phyloP scores from a whole-genome alignment of 495 filamentous ascomycete genomes.

The Aspergillus nidulans region DNA sequence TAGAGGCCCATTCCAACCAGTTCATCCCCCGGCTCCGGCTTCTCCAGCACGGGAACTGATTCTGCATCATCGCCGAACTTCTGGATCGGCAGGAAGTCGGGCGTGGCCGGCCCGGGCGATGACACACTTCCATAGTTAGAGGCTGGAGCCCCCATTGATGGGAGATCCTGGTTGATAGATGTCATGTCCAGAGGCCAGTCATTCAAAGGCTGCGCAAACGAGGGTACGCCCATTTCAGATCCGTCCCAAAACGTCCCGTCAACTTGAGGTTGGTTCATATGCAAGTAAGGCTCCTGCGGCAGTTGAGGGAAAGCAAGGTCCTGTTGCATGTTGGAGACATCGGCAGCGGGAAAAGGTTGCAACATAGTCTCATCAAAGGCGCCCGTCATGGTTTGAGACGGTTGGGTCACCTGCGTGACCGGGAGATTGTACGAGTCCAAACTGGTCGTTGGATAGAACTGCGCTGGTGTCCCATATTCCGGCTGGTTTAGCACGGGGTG shows the following conservation, averaged over 20 bases:
- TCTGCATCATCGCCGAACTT: slow-evolving; percentile 32
- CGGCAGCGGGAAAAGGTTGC: slow-evolving; percentile 27
- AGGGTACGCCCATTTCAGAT: slow-evolving; percentile 15
- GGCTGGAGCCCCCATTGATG: slow-evolving; percentile 27
- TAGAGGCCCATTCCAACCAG: slow-evolving; percentile 83
- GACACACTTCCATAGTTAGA: slow-evolving; percentile 39
- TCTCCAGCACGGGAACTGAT: slow-evolving; percentile 8
- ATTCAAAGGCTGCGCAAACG: slow-evolving; percentile 26
- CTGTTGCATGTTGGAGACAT: slow-evolving; percentile 26
- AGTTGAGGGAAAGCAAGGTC: slow-evolving; percentile 22
- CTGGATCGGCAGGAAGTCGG: slow-evolving; percentile 51
- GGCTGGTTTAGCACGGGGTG: slow-evolving; percentile 51
- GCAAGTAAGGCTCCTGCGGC: slow-evolving; percentile 32
- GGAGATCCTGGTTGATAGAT: slow-evolving; percentile 36
- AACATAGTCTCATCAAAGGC: slow-evolving; percentile 23
- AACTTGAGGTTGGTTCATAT: slow-evolving; percentile 41
- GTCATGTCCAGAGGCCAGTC: slow-evolving; percentile 39
- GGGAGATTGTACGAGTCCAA: slow-evolving; percentile 24
- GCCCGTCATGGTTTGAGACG: slow-evolving; percentile 18
- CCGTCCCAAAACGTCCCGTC: slow-evolving; percentile 31
- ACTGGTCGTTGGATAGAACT: slow-evolving; percentile 18
- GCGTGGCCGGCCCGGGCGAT: slow-evolving; percentile 55
- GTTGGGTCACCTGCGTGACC: slow-evolving; percentile 27
- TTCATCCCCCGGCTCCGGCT: slow-evolving; percentile 56
- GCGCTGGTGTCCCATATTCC: slow-evolving; percentile 29